Evolutionary conservation across 2,329 filamentous ascomycete genomes (phyloP), one percentile per base, ranked within the genome.

Genomic region (Passalora sequoiae): DNA sequence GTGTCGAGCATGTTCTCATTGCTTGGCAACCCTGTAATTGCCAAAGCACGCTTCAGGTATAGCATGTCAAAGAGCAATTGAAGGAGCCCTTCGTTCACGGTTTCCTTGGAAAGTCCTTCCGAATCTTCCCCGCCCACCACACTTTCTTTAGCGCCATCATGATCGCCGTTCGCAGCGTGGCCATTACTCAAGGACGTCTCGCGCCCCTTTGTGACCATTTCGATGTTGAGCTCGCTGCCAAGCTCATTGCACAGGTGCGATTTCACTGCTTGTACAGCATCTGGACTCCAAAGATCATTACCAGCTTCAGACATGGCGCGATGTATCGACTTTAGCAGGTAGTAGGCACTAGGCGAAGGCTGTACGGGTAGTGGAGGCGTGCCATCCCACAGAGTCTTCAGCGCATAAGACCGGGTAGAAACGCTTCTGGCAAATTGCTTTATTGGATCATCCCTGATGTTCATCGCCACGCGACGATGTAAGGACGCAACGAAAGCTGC

Each of bases 331-430:
- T 80, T 78, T 37, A 96, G 59, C 42, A 94, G 81, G 47, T 75
- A 77, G 60, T 94, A 94, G 0, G 80, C 71, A 15, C 75, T 73
- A 0, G 86, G 81, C 0, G 87, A 91, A 1, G 88, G 88, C 57
- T 92, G 86, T 4, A 80, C 74, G 0, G 91, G 91, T 30, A 95
- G 63, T 19, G 79, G 72, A 0, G 86, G 85, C 27, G 78, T 71
- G 1, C 86, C 86, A 60, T 94, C 88, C 89, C 89, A 96, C 0
- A 96, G 70, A 0, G 77, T 73, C 39, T 81, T 74, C 5, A 83
- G 81, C 6, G 35, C 40, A 21, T 27, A 38, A 7, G 35, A 28
- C 15, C 24, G 30, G n/a, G 19, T 21, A n/a, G 33, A 31, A n/a
- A 49, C 12, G 17, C 9, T 39, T 21, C 25, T 32, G 16, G 35